A percentile compares a stretch with the other conserved stretches of the same genome.
Evolutionary conservation across 2,329 filamentous ascomycete genomes (phyloP).

Genomic region (Daldinia sp.): DNA sequence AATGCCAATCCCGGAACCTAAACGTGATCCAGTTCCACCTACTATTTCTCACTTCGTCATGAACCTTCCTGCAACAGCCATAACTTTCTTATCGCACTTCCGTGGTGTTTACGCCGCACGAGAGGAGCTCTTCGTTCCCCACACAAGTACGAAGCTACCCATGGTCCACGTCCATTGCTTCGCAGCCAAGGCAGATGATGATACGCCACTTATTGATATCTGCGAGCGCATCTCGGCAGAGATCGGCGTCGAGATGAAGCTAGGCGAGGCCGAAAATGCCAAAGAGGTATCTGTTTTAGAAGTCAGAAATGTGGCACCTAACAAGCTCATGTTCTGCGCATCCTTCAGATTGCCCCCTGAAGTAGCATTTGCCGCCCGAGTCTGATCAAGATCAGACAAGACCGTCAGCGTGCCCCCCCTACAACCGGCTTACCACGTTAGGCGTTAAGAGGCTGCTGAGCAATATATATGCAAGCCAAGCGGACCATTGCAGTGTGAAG

Average conservation of each 20-base stretch:
- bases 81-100: conserved; percentile 82
- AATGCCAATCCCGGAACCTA: conserved; percentile 53
- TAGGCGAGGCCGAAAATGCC: conserved; percentile 62
- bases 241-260: conserved; percentile 68
- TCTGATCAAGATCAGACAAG: conserved; percentile 20
- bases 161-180: conserved; percentile 97
- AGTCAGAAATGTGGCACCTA: conserved; percentile 89
- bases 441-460: conserved; percentile 19
- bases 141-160: conserved; percentile 73
- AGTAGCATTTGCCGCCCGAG: conserved; percentile 76
- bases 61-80: conserved; percentile 93
- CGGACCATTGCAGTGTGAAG: conserved; percentile 24
- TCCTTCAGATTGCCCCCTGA: conserved; percentile 86
- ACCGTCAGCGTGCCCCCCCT: conserved; percentile 10
- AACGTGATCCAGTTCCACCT: conserved; percentile 70
- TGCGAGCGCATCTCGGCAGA: conserved; percentile 74
- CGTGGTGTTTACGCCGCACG: conserved; percentile 82
- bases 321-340: conserved; percentile 97
- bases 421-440: conserved; percentile 32
- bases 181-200: conserved; percentile 82
- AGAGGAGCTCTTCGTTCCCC: conserved; percentile 73
- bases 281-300: conserved; percentile 70
- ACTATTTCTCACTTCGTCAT: conserved; percentile 96
- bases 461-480: conserved; percentile 29
- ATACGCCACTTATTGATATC: conserved; percentile 72